A percentile compares a stretch with the other conserved stretches of the same genome.
Evolutionary conservation across 2,329 filamentous ascomycete genomes (phyloP).

Genomic region (Pseudocercospora ulei): DNA sequence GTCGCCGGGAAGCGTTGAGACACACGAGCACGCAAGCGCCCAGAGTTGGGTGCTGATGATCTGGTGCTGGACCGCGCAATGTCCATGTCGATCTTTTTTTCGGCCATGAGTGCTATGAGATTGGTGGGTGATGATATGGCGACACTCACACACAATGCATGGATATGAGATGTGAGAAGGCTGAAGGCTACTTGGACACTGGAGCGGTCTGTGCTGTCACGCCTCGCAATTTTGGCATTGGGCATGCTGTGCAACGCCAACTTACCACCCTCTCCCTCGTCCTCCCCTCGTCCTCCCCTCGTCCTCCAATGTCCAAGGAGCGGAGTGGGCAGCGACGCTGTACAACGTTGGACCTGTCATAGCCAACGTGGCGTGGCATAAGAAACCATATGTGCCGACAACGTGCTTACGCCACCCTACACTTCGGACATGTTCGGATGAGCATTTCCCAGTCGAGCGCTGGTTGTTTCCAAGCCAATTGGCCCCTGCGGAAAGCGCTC

Average conservation of each 20-base stretch:
- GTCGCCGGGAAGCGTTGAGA: not conserved
- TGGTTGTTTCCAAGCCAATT: not conserved
- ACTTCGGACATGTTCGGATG: not conserved
- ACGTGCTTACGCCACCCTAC: not conserved
- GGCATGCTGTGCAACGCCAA: constrained; percentile 1
- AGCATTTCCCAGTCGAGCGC: not conserved
- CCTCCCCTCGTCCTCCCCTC: no score
- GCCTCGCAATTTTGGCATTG: constrained; percentile 1
- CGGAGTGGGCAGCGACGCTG: constrained; percentile 5
- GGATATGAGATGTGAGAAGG: no score
- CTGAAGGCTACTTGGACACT: not conserved
- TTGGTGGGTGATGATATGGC: not conserved
- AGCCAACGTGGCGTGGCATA: not conserved
- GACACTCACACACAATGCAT: no score
- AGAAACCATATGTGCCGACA: not conserved
- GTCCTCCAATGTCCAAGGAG: constrained; percentile 5
- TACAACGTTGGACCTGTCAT: constrained; percentile 4
- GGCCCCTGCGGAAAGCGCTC: not conserved
- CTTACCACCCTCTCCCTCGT: constrained; percentile 6
- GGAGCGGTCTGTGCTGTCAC: constrained; percentile 7
- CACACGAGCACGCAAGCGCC: not conserved
- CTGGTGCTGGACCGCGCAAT: not conserved
- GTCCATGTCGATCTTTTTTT: not conserved
- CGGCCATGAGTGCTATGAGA: not conserved
- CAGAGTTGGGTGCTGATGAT: not conserved